Evolutionary conservation across 2,329 filamentous ascomycete genomes (phyloP), one percentile per base, ranked within the genome.

Genomic region (Alternaria conjuncta): DNA sequence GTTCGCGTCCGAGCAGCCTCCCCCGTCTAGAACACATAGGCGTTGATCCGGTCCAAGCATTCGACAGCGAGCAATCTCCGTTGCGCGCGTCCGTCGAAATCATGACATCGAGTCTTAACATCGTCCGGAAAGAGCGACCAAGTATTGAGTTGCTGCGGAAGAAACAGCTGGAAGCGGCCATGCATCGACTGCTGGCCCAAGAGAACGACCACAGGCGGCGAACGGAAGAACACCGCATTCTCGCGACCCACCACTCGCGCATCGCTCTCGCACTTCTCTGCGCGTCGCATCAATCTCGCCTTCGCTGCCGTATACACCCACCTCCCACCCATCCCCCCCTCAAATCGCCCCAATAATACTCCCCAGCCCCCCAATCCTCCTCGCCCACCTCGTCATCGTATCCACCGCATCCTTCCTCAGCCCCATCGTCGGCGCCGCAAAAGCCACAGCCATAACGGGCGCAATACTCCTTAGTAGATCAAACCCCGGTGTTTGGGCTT

Each of bases 311-410:
- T 5, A 36, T 1, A n/a, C 32, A 36, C 0, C 0, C 32, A 0
- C 8, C 32, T 36, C 32, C 15, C 32, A n/a, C 32, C 32, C 7
- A 36, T 36, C 32, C 32, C 13, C 13, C 32, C 15, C 15, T 36
- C n/a, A 36, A 25, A 28, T 54, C 43, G n/a, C 28, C 20, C 20
- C 36, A 21, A 62, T 25, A 5, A 54, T 20, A 3, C 57, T 23
- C 2, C 26, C 30, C 18, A 65, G 15, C 3, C 59, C 59, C 2
- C 67, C 72, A 10, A 65, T 64, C 28, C 57, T 69, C 43, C 62
- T 55, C 6, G 69, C 70, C 75, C 74, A 78, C 25, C 73, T 57
- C 25, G 60, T 58, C 56, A 78, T 55, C 66, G 71, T 75, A n/a
- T 61, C 54, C 46, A 60, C 53, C 5, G 73, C 75, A 5, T 49